These are phyloP conservation scores for Talaromyces stipitatus DNA, from an alignment of 495 filamentous ascomycete species.

Conservation along the genomic window DNA sequence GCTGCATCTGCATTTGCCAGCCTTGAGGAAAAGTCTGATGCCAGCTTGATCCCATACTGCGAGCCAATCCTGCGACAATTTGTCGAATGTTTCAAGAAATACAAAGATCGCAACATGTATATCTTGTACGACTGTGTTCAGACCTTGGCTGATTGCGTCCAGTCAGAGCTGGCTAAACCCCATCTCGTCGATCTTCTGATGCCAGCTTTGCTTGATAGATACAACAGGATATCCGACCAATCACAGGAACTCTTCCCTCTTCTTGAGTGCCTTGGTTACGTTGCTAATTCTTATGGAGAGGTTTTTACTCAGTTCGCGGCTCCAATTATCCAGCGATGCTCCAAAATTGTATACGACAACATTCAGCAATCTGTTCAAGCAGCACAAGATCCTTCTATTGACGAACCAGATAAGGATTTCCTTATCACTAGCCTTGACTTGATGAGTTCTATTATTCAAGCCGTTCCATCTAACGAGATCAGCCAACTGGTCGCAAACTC, in stretches of 20 bases:
- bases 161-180: constrained; percentile 65
- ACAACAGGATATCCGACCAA: constrained; percentile 79
- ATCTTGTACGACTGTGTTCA: constrained; percentile 98
- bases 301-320: constrained; percentile 76
- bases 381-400: constrained; percentile 55
- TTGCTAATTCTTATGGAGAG: constrained; percentile 78
- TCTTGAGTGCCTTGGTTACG: constrained; percentile 90
- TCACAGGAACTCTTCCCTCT: constrained; percentile 92
- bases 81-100: constrained; percentile 82
- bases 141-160: constrained; percentile 88
- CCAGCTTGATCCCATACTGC: constrained; percentile 72
- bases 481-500: constrained; percentile 65
- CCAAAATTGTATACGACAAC: constrained; percentile 85
- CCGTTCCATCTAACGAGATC: constrained; percentile 67
- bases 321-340: constrained; percentile 78
- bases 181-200: constrained; percentile 79
- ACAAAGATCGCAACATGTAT: constrained; percentile 99
- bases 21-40: constrained; percentile 87
- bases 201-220: constrained; percentile 87
- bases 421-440: constrained; percentile 93
- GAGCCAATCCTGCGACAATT: constrained; percentile 88
- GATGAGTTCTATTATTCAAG: constrained; percentile 88
- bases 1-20: constrained; percentile 94
- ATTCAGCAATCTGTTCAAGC: constrained; percentile 66
- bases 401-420: constrained; percentile 94